These are phyloP conservation scores for Chenopodium suecicum DNA, from an alignment of 148 eudicot genomes.

Conservation along the genomic window DNA sequence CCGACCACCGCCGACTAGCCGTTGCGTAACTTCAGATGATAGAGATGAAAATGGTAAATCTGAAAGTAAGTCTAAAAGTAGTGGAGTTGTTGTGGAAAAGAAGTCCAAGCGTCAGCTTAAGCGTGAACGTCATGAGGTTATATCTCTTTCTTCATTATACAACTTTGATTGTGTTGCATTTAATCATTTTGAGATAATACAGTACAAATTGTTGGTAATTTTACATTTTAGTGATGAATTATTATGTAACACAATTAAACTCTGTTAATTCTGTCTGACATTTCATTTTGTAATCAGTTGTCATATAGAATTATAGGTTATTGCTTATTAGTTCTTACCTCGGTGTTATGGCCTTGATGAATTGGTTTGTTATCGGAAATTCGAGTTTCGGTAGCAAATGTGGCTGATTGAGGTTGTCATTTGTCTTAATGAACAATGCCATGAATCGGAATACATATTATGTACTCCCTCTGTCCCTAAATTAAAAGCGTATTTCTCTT, in stretches of 20 bases:
- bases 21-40: constrained; percentile 25
- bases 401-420: not conserved
- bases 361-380: not conserved
- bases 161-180: not conserved
- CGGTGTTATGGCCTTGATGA: not conserved
- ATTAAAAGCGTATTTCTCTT: no score
- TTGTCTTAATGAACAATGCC: not conserved
- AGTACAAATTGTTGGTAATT: no score
- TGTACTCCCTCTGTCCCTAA: no score
- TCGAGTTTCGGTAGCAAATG: not conserved
- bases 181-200: not conserved
- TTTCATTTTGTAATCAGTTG: no score
- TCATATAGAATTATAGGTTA: not conserved
- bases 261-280: no score
- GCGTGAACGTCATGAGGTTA: constrained; percentile 75
- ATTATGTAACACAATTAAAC: no score
- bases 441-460: no score
- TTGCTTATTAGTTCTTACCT: not conserved
- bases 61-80: constrained; percentile 33
- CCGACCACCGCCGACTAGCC: constrained; percentile 48
- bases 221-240: no score
- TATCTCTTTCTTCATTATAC: not conserved
- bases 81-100: constrained; percentile 57
- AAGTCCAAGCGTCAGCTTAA: constrained; percentile 89
- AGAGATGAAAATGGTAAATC: constrained; percentile 7